A percentile compares a stretch with the other conserved stretches of the same genome.
phyloP scores from a whole-genome alignment of 352 stramenopile species.

The Phytophthora megakarya region DNA sequence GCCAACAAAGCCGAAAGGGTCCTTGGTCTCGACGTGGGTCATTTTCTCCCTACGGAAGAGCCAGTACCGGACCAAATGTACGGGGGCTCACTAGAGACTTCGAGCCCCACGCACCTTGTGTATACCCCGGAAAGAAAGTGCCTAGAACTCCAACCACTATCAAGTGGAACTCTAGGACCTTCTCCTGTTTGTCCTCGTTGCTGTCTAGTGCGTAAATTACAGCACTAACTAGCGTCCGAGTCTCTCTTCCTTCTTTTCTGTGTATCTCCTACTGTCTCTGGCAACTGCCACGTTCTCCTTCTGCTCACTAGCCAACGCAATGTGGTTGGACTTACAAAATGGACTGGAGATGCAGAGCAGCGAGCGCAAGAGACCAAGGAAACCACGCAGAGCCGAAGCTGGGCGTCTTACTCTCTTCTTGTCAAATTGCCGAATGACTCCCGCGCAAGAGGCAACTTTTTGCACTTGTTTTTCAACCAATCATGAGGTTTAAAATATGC shows the following conservation, averaged over 20 bases:
- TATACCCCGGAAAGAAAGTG: slow-evolving; percentile 4
- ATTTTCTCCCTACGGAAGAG: slow-evolving; percentile 23
- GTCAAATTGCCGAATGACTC: slow-evolving; percentile 16
- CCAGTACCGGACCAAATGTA: slow-evolving; percentile 1
- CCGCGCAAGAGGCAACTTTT: background rate
- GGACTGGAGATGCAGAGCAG: slow-evolving; percentile 19
- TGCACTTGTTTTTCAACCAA: slow-evolving; percentile 21
- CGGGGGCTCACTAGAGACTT: slow-evolving; percentile 11
- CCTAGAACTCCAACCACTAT: slow-evolving; percentile 3
- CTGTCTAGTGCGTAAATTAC: slow-evolving; percentile 11
- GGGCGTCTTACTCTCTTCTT: slow-evolving; percentile 10
- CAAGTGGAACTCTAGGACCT: slow-evolving; percentile 1
- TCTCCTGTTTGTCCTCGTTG: slow-evolving; percentile 9
- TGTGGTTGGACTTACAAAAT: slow-evolving; percentile 24
- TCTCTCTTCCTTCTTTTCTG: slow-evolving; percentile 7
- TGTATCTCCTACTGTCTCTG: slow-evolving; percentile 8
- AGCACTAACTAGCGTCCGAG: slow-evolving; percentile 19
- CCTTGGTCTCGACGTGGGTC: slow-evolving; percentile 51
- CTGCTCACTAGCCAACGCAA: slow-evolving; percentile 18
- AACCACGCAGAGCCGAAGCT: slow-evolving; percentile 7
- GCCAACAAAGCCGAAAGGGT: slow-evolving; percentile 71
- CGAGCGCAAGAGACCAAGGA: background rate
- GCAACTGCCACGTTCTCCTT: slow-evolving; percentile 22
- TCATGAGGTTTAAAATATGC: background rate
- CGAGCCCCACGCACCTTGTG: slow-evolving; percentile 21